Evolutionary conservation across 306 rosid species (phyloP), one percentile per base, ranked within the genome.

Genomic region (Trichosanthes cucumerina): DNA sequence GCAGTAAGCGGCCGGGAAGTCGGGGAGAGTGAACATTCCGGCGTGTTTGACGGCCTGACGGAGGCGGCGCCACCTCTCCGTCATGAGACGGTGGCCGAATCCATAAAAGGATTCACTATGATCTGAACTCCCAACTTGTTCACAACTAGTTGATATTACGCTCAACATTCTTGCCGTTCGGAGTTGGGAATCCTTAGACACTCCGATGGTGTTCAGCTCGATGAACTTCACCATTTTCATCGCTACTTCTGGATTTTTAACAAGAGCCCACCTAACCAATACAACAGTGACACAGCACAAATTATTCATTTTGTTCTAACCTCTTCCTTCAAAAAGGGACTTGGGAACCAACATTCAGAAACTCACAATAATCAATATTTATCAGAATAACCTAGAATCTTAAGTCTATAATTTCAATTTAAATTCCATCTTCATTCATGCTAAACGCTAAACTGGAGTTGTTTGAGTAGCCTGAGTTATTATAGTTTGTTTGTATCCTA

Each of bases 111-210:
- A 87, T 64, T 86, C 89, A 0, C 36, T 65, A 1, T n/a, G 47
- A 28, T 63, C 58, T 5, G 58, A 79, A 26, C 77, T 36, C 56
- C 80, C 82, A 14, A 5, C 21, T 54, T 83, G 14, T 56, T 78
- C 86, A 18, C 85, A 81, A 80, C 86, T 85, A 65, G 87, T 88
- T 9, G 92, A 82, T 8, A 90, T 79, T 11, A 82, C 81, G 46
- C 83, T 86, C 24, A 94, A 71, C 79, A 92, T 71, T 82, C 85
- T 95, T 1, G 98, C 92, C 6, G 98, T 93, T 52, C 99, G 86
- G 34, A 89, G 84, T 57, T 96, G 99, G 11, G 99, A 92, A 81
- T 92, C 99, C 84, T 86, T 92, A 0, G 99, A 96, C 13, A 96
- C 99, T 5, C 99, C 98, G 9, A 96, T 92, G n/a, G 98, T 88